A percentile compares a stretch with the other conserved stretches of the same genome.
Evolutionary conservation across 2,329 filamentous ascomycete genomes (phyloP).

Genomic region (Aspergillus sp.): DNA sequence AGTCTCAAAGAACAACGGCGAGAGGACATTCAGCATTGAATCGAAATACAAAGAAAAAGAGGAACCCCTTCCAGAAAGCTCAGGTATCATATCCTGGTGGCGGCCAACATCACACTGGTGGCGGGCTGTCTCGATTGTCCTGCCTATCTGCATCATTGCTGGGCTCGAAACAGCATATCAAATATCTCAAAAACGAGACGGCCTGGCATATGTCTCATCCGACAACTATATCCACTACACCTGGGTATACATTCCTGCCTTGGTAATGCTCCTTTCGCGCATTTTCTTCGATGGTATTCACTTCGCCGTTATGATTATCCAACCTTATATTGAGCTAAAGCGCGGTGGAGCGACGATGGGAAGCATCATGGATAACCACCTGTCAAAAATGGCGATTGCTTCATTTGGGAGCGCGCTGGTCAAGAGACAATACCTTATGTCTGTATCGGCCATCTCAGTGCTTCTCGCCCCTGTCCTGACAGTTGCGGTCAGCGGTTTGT

Average conservation of each 20-base stretch:
- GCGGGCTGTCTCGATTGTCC: not conserved
- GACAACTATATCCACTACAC: conserved; percentile 12
- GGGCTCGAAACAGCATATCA: conserved; percentile 3
- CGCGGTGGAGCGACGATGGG: conserved; percentile 4
- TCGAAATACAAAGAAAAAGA: not conserved
- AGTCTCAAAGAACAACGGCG: not conserved
- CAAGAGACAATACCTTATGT: conserved; percentile 8
- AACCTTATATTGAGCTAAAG: conserved; percentile 12
- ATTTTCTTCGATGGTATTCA: conserved; percentile 12
- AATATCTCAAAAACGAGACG: not conserved
- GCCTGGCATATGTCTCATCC: conserved; percentile 1
- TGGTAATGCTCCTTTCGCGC: conserved; percentile 13
- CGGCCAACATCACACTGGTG: conserved; percentile 1
- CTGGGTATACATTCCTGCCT: conserved; percentile 16
- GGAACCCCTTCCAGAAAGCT: not conserved
- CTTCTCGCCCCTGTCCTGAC: conserved; percentile 10
- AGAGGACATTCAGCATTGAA: conserved; percentile 1
- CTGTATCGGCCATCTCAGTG: conserved; percentile 8
- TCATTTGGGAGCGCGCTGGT: conserved; percentile 50
- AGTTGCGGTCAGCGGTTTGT: conserved; percentile 11
- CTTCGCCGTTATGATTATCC: conserved; percentile 11
- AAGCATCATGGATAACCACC: conserved; percentile 14
- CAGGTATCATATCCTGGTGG: conserved; percentile 1
- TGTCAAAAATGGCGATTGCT: conserved; percentile 36
- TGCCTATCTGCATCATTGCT: conserved; percentile 2